Evolutionary conservation across 345 rosid species (phyloP).

Genomic region (Melaleuca quinquenervia): DNA sequence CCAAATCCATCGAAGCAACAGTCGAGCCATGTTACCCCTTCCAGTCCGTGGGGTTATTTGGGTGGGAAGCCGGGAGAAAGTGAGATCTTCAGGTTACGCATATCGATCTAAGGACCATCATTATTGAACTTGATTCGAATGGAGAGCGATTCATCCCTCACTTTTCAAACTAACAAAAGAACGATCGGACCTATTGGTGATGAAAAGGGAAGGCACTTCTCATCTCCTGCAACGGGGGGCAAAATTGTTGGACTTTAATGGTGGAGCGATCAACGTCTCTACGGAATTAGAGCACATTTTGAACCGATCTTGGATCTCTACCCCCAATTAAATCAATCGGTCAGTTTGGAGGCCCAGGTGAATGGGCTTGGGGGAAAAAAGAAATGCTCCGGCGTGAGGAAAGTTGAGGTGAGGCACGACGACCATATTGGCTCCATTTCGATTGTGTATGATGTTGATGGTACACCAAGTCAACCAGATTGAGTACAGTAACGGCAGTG

Average conservation of each 20-base stretch:
- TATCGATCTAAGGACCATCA: too few species aligned
- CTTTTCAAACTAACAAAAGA: background rate
- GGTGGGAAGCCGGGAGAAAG: too few species aligned
- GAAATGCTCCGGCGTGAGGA: background rate
- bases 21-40: background rate
- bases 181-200: background rate
- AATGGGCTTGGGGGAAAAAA: fast-evolving
- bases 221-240: background rate
- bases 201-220: background rate
- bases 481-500: fast-evolving
- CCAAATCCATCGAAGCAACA: background rate
- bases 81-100: too few species aligned
- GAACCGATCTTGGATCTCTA: background rate
- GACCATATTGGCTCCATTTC: fast-evolving
- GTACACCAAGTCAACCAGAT: fast-evolving
- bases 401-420: fast-evolving
- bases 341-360: background rate
- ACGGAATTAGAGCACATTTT: background rate
- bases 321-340: background rate
- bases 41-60: background rate
- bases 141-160: background rate
- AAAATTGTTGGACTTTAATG: background rate
- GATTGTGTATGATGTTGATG: background rate
- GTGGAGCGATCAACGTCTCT: fast-evolving
- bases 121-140: too few species aligned